Evolutionary conservation across 108 stramenopile genomes (phyloP), one percentile per base, ranked within the genome.

Genomic region (Cyclotella cryptica): DNA sequence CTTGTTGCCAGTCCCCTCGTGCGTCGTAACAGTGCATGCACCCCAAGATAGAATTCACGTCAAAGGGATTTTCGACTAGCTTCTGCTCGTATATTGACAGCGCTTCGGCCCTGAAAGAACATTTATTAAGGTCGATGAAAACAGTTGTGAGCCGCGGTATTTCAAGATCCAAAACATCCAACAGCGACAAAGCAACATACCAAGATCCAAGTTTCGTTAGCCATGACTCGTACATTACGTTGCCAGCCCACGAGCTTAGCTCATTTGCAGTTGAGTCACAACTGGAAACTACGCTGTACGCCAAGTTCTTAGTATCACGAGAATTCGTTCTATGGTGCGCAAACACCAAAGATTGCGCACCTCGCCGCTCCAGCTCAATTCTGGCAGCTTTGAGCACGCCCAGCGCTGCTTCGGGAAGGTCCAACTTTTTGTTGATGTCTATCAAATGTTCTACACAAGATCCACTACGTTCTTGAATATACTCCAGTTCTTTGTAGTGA

Each of bases 121-220:
- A n/a, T n/a, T n/a, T n/a, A n/a, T n/a, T n/a, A n/a, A n/a, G n/a
- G n/a, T n/a, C n/a, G n/a, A n/a, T 4, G 22, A 27, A 27, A 26
- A 26, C 13, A 21, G 55, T 58, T 14, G 12, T 28, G 12, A 58
- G 26, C 12, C 12, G 24, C 12, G 55, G 12, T 27, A 27, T 24
- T 24, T 28, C 22, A 9, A 58, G 19, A n/a, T 26, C 2, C 7
- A 7, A 21, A 7, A 26, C 19, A 24, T 58, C 3, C 9, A 21
- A 58, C 17, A 24, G 17, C 5, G 22, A 27, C 9, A 5, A 13
- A 58, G 19, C 49, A 51, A 30, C 42, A 13, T 45, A 46, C 64
- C 96, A 98, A 22, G 90, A 88, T 18, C 99, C 99, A n/a, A 99
- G 89, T 86, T 98, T 99, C 29, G 96, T 95, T 44, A 98, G 80